Conservation (phyloP, 768 basidiomycete genomes). For the Rhizopogon vinicolor region DNA sequence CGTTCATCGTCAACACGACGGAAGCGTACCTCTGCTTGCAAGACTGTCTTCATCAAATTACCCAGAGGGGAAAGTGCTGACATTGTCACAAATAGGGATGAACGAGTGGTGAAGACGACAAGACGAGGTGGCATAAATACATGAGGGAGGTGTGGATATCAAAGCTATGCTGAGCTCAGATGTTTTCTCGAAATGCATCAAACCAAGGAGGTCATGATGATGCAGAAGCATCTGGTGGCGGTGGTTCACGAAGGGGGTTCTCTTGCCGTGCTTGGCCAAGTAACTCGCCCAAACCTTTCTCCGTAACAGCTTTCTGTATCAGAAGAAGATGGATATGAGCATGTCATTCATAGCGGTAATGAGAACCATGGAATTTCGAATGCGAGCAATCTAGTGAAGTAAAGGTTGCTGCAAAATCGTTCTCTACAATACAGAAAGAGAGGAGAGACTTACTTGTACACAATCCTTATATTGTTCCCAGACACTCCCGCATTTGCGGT, state of each 20-base stretch:
- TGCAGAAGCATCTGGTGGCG: slow-evolving; percentile 27
- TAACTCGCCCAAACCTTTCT: slow-evolving; percentile 70
- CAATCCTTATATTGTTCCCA: slow-evolving; percentile 82
- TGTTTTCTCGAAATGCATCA: no score
- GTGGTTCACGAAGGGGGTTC: slow-evolving; percentile 65
- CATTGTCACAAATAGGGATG: no score
- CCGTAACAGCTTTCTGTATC: slow-evolving; percentile 69
- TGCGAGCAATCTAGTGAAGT: background rate
- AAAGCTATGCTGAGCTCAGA: no score
- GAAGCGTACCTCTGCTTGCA: no score
- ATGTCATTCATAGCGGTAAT: background rate
- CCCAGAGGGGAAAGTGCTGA: no score
- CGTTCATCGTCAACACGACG: no score
- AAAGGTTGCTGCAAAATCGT: background rate
- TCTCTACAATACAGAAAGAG: background rate
- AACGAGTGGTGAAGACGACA: no score
- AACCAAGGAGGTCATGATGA: background rate
- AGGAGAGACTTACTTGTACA: slow-evolving; percentile 59
- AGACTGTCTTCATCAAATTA: no score
- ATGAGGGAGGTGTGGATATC: no score
- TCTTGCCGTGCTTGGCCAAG: slow-evolving; percentile 78
- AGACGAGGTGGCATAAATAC: no score
- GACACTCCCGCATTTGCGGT: slow-evolving; percentile 75
- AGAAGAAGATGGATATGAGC: background rate
- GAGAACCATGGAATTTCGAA: background rate